Evolutionary conservation across 192 early-diverging fungal species (phyloP).

Genomic region (Entomortierella chlamydospora): DNA sequence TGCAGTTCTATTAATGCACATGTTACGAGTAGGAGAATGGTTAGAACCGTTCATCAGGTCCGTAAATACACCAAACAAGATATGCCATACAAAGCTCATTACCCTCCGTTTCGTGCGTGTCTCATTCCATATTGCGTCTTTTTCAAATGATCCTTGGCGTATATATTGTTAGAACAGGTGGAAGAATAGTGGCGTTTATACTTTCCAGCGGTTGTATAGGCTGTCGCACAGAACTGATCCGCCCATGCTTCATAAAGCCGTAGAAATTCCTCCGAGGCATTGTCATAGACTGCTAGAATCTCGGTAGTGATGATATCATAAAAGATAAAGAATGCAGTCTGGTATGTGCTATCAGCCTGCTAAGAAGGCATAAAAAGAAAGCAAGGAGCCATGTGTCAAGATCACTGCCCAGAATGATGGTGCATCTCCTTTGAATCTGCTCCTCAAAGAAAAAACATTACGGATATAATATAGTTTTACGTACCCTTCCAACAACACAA

Average conservation of each 20-base stretch:
- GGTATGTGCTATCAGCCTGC: constrained; percentile 51
- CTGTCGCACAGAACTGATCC: constrained; percentile 58
- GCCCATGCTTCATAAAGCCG: constrained; percentile 61
- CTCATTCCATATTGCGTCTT: constrained; percentile 67
- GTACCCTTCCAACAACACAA: constrained; percentile 62
- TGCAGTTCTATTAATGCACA: constrained; percentile 46
- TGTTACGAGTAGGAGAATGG: background rate
- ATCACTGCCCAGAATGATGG: no score
- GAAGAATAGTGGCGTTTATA: constrained; percentile 53
- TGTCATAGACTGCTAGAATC: constrained; percentile 74
- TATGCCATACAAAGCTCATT: constrained; percentile 16
- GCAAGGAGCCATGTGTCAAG: no score
- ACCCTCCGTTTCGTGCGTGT: constrained; percentile 82
- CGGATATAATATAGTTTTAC: no score
- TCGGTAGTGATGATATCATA: constrained; percentile 67
- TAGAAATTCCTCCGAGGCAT: constrained; percentile 70
- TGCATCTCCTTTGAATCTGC: no score
- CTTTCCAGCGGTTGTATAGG: constrained; percentile 45
- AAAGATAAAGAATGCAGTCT: constrained; percentile 75
- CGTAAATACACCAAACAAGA: background rate
- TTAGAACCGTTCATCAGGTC: background rate
- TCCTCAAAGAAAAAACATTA: no score
- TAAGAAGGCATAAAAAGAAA: background rate
- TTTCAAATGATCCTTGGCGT: constrained; percentile 65
- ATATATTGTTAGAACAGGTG: constrained; percentile 65